Base-by-base conservation (phyloP, 495 filamentous ascomycete species). In the Lasiosphaeris hirsuta region DNA sequence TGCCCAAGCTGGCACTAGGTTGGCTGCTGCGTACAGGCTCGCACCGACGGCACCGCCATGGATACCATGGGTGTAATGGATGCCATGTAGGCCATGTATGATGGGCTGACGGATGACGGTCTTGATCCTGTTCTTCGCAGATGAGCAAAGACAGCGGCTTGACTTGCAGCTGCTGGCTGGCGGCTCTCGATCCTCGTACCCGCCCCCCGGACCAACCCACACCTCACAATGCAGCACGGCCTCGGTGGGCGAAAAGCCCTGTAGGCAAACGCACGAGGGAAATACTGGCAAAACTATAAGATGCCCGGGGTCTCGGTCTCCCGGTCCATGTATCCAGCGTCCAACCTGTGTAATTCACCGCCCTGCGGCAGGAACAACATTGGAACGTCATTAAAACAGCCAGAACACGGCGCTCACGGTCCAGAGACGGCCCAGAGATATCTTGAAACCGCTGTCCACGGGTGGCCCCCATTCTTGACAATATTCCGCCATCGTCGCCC, bases 1-100 rank as follows among this genome's bases (percentile, higher is more conserved):
- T 78, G 76, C 76, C 76, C 76, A 78, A 78, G 59, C 40, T 59
- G 61, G 63, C 58, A 55, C 60, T 63, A 30, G 23, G 23, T 30
- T 30, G 23, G 23, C 23, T 30, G 23, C 23, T 30, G 23, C 23
- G 23, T 30, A 30, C 23, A 30, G 23, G 5, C 23, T 30, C 23
- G 23, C 23, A 30, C 23, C 23, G 23, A 30, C 23, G 23, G 23
- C 23, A 30, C 23, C 23, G 23, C 23, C 5, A 30, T 30, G 23
- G 23, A 30, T 30, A 30, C 23, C 23, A 30, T 30, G 23, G 23
- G 23, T 30, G 23, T 5, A 5, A 30, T 30, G 23, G 23, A 30
- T 30, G 23, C 23, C 23, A 30, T 30, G 23, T 30, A 30, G 23
- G 23, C 23, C 23, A 5, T 30, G 23, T 30, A 30, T 30, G 23